Percentiles rank a stretch among this genome's conserved stretches.
Evolutionary conservation across 129 eudicot species (phyloP).

Genomic region (Helichrysum umbraculigerum): DNA sequence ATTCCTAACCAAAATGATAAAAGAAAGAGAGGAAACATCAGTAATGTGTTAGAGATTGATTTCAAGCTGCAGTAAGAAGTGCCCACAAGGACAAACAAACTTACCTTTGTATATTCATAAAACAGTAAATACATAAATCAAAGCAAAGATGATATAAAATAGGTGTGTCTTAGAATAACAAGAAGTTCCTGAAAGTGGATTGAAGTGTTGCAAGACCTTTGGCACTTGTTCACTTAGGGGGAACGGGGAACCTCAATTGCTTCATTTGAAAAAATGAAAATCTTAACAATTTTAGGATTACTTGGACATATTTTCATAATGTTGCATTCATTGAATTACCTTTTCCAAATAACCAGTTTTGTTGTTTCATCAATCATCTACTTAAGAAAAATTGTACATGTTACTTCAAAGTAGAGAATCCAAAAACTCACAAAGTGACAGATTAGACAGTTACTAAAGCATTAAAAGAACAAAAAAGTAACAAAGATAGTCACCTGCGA

Average conservation of each 20-base stretch:
- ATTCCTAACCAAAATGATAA: constrained; percentile 47
- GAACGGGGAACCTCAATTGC: neutral
- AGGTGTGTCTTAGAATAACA: neutral
- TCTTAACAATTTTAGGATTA: neutral
- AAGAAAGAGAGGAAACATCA: constrained; percentile 16
- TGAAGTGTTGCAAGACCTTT: neutral
- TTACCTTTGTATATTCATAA: neutral
- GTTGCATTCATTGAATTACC: neutral
- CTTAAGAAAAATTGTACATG: neutral
- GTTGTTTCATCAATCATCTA: neutral
- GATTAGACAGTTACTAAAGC: constrained; percentile 8
- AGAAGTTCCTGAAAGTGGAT: neutral
- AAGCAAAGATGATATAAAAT: neutral
- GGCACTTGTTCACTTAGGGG: neutral
- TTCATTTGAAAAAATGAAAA: neutral
- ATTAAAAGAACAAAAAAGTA: neutral
- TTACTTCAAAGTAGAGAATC: constrained; percentile 2
- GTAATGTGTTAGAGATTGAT: neutral
- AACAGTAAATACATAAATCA: neutral
- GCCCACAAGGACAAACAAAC: neutral
- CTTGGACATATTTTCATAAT: neutral
- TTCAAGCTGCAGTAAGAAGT: neutral
- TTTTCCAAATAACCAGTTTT: neutral
- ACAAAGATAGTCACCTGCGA: constrained; percentile 60
- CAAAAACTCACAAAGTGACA: constrained; percentile 13